Base-by-base conservation (phyloP, 1,284 basidiomycete genomes). In the Cutaneotrichosporon sp. region DNA sequence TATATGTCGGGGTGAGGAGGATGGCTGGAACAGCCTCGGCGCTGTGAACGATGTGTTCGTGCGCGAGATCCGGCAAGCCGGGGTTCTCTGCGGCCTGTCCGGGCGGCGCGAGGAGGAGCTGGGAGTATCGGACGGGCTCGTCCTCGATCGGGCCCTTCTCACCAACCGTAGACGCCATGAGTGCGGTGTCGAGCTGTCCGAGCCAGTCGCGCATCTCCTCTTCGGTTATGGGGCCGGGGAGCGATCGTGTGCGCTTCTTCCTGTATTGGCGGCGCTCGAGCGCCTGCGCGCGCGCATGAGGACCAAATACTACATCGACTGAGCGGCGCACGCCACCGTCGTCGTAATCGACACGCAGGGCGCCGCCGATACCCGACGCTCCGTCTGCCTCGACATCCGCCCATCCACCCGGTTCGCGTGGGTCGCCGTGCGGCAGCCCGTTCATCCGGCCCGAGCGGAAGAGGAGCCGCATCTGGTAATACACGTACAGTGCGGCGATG, bases 381-480 rank as follows among this genome's bases (percentile, higher is more conserved):
- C 58, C 58, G 58, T 62, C 47, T 3, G 58, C 58, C 51, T 56
- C 34, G 6, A 61, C 51, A 40, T 62, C 63, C 14, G 49, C 51
- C 68, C 58, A 58, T 22, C 31, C 47, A 7, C 50, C 22, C 22
- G 42, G 56, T 60, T 32, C 32, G 56, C 22, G 65, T 47, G 60
- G 59, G 42, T 66, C 66, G 30, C 50, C 53, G 50, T 66, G 52
- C 1, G 71, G 68, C 13, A 71, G 62, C 21, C 58, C 42, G 16
- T 59, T 62, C 46, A 62, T 60, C 9, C 70, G 66, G n/a, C 55
- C 55, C 5, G 34, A 40, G n/a, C 69, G 68, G 70, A 78, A 71
- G 31, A 77, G 70, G 22, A 79, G 60, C 30, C 77, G 70, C 76
- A 79, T 76, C 63, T 79, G 77, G 63, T 78, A 78, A 56, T 76